phyloP scores from a whole-genome alignment of 2,329 filamentous ascomycete species.

The Uncinocarpus reesii region DNA sequence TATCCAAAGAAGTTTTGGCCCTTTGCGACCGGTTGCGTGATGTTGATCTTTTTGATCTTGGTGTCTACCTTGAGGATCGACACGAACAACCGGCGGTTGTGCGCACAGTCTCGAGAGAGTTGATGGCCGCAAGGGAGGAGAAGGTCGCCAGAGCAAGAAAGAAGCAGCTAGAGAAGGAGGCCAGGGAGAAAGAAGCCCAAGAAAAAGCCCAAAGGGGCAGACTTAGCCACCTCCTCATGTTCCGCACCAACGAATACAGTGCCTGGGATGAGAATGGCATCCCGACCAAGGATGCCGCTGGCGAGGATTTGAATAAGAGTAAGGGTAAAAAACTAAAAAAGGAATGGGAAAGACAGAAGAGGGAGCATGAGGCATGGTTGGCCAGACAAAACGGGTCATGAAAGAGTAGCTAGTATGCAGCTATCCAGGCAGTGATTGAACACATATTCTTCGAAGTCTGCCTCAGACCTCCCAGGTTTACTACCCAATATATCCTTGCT shows the following conservation, averaged over 20 bases:
- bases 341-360: constrained; percentile 85
- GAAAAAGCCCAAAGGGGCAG: constrained; percentile 47
- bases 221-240: constrained; percentile 49
- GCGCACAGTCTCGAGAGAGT: constrained; percentile 51
- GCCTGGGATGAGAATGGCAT: constrained; percentile 77
- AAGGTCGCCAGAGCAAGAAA: constrained; percentile 37
- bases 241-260: constrained; percentile 51
- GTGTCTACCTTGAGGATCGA: constrained; percentile 80
- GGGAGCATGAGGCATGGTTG: constrained; percentile 58
- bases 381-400: constrained; percentile 1
- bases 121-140: constrained; percentile 44
- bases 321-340: constrained; percentile 74
- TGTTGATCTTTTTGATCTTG: constrained; percentile 66
- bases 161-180: constrained; percentile 51
- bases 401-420: neutral
- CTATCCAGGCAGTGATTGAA: neutral
- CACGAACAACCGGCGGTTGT: constrained; percentile 58
- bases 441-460: too few species aligned
- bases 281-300: constrained; percentile 65
- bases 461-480: too few species aligned
- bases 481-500: too few species aligned
- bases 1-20: constrained; percentile 61
- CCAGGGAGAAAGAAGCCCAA: constrained; percentile 44
- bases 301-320: constrained; percentile 70
- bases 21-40: constrained; percentile 76